phyloP scores from a whole-genome alignment of 352 stramenopile species.

The Pythium rhizo-oryzae region DNA sequence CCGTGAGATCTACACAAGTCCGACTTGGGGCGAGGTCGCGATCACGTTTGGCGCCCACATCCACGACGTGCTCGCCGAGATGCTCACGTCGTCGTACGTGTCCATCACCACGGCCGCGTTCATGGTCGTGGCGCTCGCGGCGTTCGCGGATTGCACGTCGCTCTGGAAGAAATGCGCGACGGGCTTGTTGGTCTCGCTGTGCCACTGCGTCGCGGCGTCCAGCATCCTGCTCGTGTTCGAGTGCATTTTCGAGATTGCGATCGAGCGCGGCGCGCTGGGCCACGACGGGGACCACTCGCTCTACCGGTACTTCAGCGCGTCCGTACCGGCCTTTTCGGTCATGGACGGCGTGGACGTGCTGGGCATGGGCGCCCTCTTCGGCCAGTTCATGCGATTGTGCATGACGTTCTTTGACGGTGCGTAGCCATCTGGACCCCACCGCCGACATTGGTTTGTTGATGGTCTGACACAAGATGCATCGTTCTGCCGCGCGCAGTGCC shows the following conservation, averaged over 20 bases:
- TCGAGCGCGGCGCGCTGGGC: slow-evolving; percentile 58
- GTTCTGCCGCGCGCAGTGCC: slow-evolving; percentile 48
- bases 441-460: background rate
- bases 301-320: slow-evolving; percentile 78
- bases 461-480: no score
- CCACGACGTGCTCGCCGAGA: slow-evolving; percentile 57
- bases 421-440: background rate
- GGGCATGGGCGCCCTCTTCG: slow-evolving; percentile 60
- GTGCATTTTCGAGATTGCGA: slow-evolving; percentile 76
- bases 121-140: slow-evolving; percentile 63
- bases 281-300: slow-evolving; percentile 71
- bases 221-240: slow-evolving; percentile 80
- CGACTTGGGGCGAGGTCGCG: slow-evolving; percentile 47
- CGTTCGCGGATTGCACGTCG: slow-evolving; percentile 78
- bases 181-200: slow-evolving; percentile 50
- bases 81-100: slow-evolving; percentile 76
- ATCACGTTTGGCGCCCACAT: slow-evolving; percentile 59
- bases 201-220: slow-evolving; percentile 70
- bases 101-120: slow-evolving; percentile 59
- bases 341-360: slow-evolving; percentile 72
- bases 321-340: slow-evolving; percentile 69
- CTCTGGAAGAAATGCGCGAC: slow-evolving; percentile 57
- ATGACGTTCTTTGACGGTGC: slow-evolving; percentile 88
- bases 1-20: slow-evolving; percentile 60
- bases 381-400: slow-evolving; percentile 68